Evolutionary conservation across 371 early-diverging fungal genomes (phyloP), one percentile per base, ranked within the genome.

Genomic region (Nematocida sp.): DNA sequence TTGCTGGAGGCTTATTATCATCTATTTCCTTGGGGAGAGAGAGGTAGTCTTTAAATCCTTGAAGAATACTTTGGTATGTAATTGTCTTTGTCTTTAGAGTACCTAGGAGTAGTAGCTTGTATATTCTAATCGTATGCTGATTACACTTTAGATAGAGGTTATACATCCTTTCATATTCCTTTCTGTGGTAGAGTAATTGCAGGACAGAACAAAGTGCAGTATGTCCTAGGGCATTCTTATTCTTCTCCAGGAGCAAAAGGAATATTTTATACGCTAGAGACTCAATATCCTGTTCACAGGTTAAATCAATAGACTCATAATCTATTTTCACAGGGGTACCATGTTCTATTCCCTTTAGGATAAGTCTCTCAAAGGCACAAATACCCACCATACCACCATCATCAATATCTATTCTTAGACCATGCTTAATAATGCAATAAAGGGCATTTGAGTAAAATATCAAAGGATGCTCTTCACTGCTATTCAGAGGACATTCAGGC

Each of bases 221-320:
- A 17, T 45, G 13, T 29, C 55, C 51, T 13, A 57, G 13, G 2
- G n/a, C 43, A 2, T 13, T 58, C 15, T 34, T 23, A 2, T 48
- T 23, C 27, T 15, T 13, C n/a, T 13, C 35, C n/a, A 1, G 9
- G 29, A 53, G 2, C 31, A 51, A 34, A 57, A 63, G 65, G 41
- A 63, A 78, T 37, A 75, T 46, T 32, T 53, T 64, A 45, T 65
- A 78, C 13, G 47, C 23, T n/a, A 80, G 37, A 13, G 78, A 78
- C 43, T 80, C 81, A 11, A 80, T 62, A 21, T 80, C 81, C 38
- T 80, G 81, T 51, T 80, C 81, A 53, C 81, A 80, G 54, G 74
- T 48, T 7, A 80, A 45, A 21, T 78, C 66, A 15, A 77, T 63
- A 9, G n/a, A 29, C 21, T 45, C 57, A 27, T 76, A 76, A 23